These are phyloP conservation scores for Fomitiporia mediterranea DNA, from an alignment of 1,284 basidiomycete genomes.

Conservation along the genomic window DNA sequence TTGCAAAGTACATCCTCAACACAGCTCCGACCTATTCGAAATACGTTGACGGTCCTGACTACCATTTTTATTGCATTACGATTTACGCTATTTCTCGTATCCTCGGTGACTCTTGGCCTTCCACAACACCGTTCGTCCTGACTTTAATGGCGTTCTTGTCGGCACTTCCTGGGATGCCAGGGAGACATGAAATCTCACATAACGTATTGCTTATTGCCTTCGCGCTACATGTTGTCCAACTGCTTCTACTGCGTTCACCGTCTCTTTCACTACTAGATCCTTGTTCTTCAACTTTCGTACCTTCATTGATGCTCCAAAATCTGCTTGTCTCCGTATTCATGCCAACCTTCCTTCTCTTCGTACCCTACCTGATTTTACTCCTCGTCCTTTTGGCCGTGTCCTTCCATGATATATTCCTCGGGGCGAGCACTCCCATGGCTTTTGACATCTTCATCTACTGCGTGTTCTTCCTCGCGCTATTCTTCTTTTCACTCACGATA, in stretches of 20 bases:
- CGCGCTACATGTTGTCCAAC: slow-evolving; percentile 36
- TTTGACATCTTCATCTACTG: slow-evolving; percentile 36
- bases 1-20: slow-evolving; percentile 6
- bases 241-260: slow-evolving; percentile 40
- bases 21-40: neutral
- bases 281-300: slow-evolving; percentile 35
- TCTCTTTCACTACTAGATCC: slow-evolving; percentile 41
- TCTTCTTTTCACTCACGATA: slow-evolving; percentile 23
- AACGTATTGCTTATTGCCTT: slow-evolving; percentile 37
- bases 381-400: slow-evolving; percentile 42
- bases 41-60: neutral
- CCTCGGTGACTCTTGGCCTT: neutral
- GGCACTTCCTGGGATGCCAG: slow-evolving; percentile 33
- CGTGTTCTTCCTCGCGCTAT: slow-evolving; percentile 32
- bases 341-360: slow-evolving; percentile 42
- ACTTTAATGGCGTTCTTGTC: slow-evolving; percentile 31
- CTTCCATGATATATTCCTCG: slow-evolving; percentile 33
- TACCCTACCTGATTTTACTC: slow-evolving; percentile 41
- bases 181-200: slow-evolving; percentile 37
- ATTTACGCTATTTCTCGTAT: slow-evolving; percentile 16
- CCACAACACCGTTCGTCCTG: slow-evolving; percentile 29
- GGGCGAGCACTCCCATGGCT: neutral
- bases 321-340: slow-evolving; percentile 35
- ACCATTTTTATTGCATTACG: slow-evolving; percentile 5
- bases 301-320: slow-evolving; percentile 39